Percentiles rank a stretch among this genome's conserved stretches.
These are phyloP conservation scores for Cercospora beticola DNA, from an alignment of 2,329 filamentous ascomycete genomes.

Conservation along the genomic window DNA sequence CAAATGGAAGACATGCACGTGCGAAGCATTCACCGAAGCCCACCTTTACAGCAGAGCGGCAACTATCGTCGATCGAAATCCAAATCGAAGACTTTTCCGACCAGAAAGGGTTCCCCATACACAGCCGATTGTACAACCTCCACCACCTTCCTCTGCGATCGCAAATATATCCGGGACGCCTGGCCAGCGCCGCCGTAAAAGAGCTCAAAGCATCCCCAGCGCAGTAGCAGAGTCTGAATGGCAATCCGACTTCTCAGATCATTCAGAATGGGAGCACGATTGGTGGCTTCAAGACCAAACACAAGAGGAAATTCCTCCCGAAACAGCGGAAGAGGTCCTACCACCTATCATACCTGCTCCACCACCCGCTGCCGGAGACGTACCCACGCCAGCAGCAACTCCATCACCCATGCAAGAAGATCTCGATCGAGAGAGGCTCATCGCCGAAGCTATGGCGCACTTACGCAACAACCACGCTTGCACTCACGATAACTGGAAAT, in stretches of 20 bases:
- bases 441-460: constrained; percentile 30
- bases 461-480: constrained; percentile 46
- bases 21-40: constrained; percentile 26
- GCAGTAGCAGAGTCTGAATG: background rate
- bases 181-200: background rate
- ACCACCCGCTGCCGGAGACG: no score
- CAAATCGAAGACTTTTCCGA: constrained; percentile 17
- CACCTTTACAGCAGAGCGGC: constrained; percentile 22
- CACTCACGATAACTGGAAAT: constrained; percentile 41
- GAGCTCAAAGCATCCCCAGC: no score
- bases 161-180: background rate
- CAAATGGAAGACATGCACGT: constrained; percentile 33
- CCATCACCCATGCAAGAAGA: constrained; percentile 18
- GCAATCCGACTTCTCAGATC: constrained; percentile 21
- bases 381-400: no score
- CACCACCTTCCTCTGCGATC: background rate
- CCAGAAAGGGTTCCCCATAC: constrained; percentile 13
- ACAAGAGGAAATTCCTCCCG: background rate
- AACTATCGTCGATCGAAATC: constrained; percentile 21
- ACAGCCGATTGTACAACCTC: constrained; percentile 14
- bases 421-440: constrained; percentile 32
- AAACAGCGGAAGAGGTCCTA: background rate
- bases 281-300: constrained; percentile 9
- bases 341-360: background rate
- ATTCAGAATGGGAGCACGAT: constrained; percentile 23